A percentile compares a stretch with the other conserved stretches of the same genome.
Evolutionary conservation across 2,329 filamentous ascomycete genomes (phyloP).

Genomic region (Nigrospora osmanthi): DNA sequence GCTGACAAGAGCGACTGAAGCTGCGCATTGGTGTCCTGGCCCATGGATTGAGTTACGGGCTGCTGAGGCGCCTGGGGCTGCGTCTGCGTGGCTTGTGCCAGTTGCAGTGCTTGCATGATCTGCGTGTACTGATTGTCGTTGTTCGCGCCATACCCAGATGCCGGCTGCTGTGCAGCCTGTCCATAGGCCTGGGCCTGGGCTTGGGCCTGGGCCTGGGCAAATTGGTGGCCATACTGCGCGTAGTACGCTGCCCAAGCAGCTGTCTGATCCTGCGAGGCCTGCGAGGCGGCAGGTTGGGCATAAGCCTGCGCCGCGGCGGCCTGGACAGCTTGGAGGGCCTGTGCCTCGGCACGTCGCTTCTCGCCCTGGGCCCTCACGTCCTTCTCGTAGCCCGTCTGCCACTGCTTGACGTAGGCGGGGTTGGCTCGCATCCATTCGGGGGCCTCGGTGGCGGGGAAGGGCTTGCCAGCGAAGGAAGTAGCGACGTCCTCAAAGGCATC

Average conservation of each 20-base stretch:
- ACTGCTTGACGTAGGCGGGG: slow-evolving; percentile 39
- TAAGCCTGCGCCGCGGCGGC: slow-evolving; percentile 8
- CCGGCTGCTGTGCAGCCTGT: not conserved
- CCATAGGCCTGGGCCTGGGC: not conserved
- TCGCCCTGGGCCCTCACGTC: slow-evolving; percentile 21
- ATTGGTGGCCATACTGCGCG: slow-evolving; percentile 22
- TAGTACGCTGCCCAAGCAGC: slow-evolving; percentile 31
- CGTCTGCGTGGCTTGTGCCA: slow-evolving; percentile 2
- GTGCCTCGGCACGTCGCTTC: slow-evolving; percentile 22
- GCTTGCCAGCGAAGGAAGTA: slow-evolving; percentile 32
- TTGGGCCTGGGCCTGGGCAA: not conserved
- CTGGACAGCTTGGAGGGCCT: slow-evolving; percentile 13
- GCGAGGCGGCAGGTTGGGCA: slow-evolving; percentile 10
- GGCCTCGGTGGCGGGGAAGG: slow-evolving; percentile 41
- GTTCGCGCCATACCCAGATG: not conserved
- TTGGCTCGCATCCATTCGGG: slow-evolving; percentile 43
- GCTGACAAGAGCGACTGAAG: slow-evolving; percentile 17
- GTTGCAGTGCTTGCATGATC: slow-evolving; percentile 1
- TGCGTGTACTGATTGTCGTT: not conserved
- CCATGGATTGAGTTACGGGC: slow-evolving; percentile 6
- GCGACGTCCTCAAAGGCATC: slow-evolving; percentile 34
- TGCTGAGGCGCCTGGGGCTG: slow-evolving; percentile 8
- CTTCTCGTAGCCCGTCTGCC: slow-evolving; percentile 40
- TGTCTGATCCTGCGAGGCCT: slow-evolving; percentile 12
- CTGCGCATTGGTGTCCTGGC: slow-evolving; percentile 14